Evolutionary conservation across 371 early-diverging fungal genomes (phyloP).

Genomic region (Mucor mucedo): DNA sequence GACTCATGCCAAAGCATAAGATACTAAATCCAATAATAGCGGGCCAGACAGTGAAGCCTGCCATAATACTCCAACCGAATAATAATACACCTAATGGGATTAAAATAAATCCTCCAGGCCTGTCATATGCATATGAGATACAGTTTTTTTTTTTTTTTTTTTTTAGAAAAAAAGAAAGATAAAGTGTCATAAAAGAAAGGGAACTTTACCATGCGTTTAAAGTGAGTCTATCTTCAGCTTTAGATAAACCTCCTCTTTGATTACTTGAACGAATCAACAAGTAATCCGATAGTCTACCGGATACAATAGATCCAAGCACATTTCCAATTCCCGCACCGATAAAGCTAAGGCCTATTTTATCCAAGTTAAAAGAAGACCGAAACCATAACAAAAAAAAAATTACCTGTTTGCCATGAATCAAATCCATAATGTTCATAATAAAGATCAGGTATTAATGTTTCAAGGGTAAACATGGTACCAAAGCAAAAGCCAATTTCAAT

Average conservation of each 20-base stretch:
- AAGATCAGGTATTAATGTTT: constrained; percentile 47
- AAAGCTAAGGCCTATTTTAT: constrained; percentile 40
- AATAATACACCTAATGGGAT: constrained; percentile 58
- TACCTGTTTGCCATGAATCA: constrained; percentile 53
- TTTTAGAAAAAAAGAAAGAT: neutral
- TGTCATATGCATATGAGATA: constrained; percentile 11
- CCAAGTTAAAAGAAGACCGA: neutral
- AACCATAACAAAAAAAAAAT: neutral
- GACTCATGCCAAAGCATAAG: constrained; percentile 65
- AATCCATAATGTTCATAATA: constrained; percentile 42
- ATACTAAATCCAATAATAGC: constrained; percentile 59
- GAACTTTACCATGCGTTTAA: constrained; percentile 41
- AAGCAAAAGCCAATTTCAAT: constrained; percentile 27
- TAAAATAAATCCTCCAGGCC: constrained; percentile 56
- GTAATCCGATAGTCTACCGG: constrained; percentile 43
- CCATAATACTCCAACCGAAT: constrained; percentile 60
- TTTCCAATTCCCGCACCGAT: constrained; percentile 52
- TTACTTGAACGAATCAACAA: constrained; percentile 33
- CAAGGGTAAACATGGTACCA: constrained; percentile 48
- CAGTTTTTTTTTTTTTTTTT: too few relatives aligned
- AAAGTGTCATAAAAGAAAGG: neutral
- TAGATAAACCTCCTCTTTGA: constrained; percentile 33
- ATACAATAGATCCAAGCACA: constrained; percentile 41
- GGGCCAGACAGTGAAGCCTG: constrained; percentile 44
- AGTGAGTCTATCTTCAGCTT: constrained; percentile 49